Conservation (phyloP, 441 rosid species). For the Macaranga tanarius region DNA sequence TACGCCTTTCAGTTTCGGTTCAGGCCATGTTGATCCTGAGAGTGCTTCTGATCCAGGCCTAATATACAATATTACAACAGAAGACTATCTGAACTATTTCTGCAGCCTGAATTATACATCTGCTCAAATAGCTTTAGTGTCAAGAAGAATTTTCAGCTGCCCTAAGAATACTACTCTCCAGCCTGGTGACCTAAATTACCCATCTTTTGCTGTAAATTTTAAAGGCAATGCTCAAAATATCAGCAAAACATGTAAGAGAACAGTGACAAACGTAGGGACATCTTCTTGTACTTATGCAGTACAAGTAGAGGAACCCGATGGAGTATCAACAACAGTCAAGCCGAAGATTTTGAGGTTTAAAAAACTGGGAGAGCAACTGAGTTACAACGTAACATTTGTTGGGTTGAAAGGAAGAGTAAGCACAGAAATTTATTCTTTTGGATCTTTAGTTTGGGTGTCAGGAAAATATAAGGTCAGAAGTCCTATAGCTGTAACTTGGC, state of each 20-base stretch:
- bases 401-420: slow-evolving; percentile 13
- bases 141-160: slow-evolving; percentile 49
- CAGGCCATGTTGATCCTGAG: slow-evolving; percentile 85
- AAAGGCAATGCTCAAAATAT: slow-evolving; percentile 24
- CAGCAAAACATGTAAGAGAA: slow-evolving; percentile 41
- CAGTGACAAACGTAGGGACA: slow-evolving; percentile 64
- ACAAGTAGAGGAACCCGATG: slow-evolving; percentile 53
- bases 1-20: slow-evolving; percentile 81
- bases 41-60: slow-evolving; percentile 82
- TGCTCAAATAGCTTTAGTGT: slow-evolving; percentile 48
- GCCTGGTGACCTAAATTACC: slow-evolving; percentile 71
- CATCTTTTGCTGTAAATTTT: slow-evolving; percentile 64
- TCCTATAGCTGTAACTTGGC: slow-evolving; percentile 72
- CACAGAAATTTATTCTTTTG: slow-evolving; percentile 33
- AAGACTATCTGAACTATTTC: slow-evolving; percentile 58
- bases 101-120: slow-evolving; percentile 62
- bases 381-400: slow-evolving; percentile 46
- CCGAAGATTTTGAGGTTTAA: slow-evolving; percentile 45
- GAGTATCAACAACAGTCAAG: slow-evolving; percentile 49
- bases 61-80: slow-evolving; percentile 55
- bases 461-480: slow-evolving; percentile 61
- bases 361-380: slow-evolving; percentile 40
- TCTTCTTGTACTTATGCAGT: slow-evolving; percentile 36
- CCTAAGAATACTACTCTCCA: slow-evolving; percentile 37
- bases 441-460: slow-evolving; percentile 57